A percentile compares a stretch with the other conserved stretches of the same genome.
These are phyloP conservation scores for Ramaria sp. DNA, from an alignment of 768 basidiomycete species.

Conservation along the genomic window DNA sequence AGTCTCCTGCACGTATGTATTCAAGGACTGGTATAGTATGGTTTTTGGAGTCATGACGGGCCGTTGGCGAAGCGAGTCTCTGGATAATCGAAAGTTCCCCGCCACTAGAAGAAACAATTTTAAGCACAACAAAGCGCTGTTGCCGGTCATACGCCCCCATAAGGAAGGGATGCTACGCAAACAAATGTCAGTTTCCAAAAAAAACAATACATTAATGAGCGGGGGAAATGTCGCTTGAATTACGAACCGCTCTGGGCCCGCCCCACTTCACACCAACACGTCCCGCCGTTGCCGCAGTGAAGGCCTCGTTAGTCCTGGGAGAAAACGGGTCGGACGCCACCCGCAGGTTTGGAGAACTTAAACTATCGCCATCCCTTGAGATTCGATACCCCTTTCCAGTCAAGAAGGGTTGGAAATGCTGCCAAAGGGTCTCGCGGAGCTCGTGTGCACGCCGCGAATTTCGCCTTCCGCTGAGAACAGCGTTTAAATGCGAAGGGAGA, in stretches of 20 bases:
- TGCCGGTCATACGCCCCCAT: slow-evolving; percentile 2
- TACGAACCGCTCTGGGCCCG: slow-evolving; percentile 3
- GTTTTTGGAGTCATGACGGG: background rate
- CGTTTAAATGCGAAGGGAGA: background rate
- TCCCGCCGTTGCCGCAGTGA: slow-evolving; percentile 3
- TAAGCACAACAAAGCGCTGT: slow-evolving; percentile 3
- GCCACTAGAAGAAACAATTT: background rate
- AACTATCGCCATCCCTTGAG: background rate
- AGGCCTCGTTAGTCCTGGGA: background rate
- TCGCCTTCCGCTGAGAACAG: background rate
- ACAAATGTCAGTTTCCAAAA: background rate
- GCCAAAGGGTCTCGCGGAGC: background rate
- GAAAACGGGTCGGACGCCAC: background rate
- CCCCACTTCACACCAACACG: background rate
- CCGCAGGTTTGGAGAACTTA: background rate
- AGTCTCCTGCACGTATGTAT: background rate
- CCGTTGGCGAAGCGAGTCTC: background rate
- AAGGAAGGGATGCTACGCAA: slow-evolving; percentile 1
- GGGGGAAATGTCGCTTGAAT: background rate
- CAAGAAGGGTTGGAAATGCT: background rate
- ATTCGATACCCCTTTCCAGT: background rate
- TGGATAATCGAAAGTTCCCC: background rate
- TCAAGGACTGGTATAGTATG: slow-evolving; percentile 3
- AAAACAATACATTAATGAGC: background rate
- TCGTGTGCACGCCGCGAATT: background rate